phyloP scores from a whole-genome alignment of 2,329 filamentous ascomycete species.

The Ophiostoma novo-ulmi region DNA sequence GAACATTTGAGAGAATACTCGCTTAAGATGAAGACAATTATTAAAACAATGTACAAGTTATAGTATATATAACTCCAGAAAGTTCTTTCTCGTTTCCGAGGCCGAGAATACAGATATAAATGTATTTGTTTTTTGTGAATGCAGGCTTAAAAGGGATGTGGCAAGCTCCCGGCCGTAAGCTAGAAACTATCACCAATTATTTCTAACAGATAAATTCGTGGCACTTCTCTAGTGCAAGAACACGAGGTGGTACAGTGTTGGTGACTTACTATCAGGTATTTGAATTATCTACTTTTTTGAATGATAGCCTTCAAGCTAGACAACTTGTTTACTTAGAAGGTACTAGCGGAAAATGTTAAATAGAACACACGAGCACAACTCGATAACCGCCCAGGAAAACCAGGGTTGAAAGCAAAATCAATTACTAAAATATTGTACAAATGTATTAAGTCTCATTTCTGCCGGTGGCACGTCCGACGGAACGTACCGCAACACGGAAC shows the following conservation, averaged over 20 bases:
- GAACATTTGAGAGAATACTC: background rate
- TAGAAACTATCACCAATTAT: background rate
- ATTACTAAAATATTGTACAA: no score
- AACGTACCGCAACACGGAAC: background rate
- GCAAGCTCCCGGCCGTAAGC: background rate
- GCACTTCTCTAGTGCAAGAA: background rate
- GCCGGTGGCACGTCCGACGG: background rate
- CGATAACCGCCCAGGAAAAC: no score
- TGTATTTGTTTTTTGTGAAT: no score
- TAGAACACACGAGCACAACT: no score
- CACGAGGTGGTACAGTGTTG: background rate
- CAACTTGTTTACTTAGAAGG: background rate
- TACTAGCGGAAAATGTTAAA: background rate
- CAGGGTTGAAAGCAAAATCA: no score
- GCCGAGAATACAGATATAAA: no score
- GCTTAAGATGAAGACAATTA: background rate
- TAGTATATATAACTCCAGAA: no score
- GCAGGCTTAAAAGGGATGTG: background rate
- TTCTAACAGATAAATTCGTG: background rate
- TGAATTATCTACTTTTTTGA: no score
- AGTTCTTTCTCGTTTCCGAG: no score
- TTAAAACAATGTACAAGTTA: no score
- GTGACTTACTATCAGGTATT: no score
- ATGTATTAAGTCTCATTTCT: background rate
- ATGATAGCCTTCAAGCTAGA: background rate